Evolutionary conservation across 2,329 filamentous ascomycete species (phyloP), one percentile per base, ranked within the genome.

Genomic region (Tolypocladium nubicola): DNA sequence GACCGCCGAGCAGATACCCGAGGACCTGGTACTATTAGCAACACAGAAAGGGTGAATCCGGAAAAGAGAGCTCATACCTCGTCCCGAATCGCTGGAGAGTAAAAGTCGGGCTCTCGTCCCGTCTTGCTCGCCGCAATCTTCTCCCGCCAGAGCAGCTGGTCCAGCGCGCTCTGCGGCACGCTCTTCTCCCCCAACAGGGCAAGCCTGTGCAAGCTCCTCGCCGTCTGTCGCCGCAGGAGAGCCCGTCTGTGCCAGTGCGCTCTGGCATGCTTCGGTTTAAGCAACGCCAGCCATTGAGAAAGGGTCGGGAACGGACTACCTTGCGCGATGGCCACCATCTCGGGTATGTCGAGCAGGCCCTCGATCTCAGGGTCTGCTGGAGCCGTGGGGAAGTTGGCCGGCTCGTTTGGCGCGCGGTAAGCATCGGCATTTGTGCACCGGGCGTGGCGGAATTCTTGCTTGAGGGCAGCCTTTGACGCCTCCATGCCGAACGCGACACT

Each of bases 71-170:
- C 11, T 7, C 63, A 38, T 55, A 69, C 68, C 61, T 75, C 72
- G 56, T 74, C 71, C 33, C 66, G 61, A n/a, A 74, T 70, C 14
- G 59, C 60, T 0, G 62, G 61, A 0, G 68, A 70, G 55, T 69
- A 65, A 55, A 70, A 73, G 23, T 70, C 58, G 0, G 71, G 67
- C 7, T 59, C 35, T 26, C 72, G 63, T 1, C 62, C 67, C 13
- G 59, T 62, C 59, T 67, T 71, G 50, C 65, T 60, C 0, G 72
- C 71, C 2, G 64, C 59, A 19, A 61, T 59, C 57, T 65, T 65
- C 61, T 74, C 72, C 11, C 71, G 61, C 58, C 65, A 63, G 2
- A 74, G 56, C 5, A 74, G 64, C 43, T 72, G 65, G 58, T 74
- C 71, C 26, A 69, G 60, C 1, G 67, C 67, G 49, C 62, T 66